Evolutionary conservation across 768 basidiomycete species (phyloP).

Genomic region (Russula earlei): DNA sequence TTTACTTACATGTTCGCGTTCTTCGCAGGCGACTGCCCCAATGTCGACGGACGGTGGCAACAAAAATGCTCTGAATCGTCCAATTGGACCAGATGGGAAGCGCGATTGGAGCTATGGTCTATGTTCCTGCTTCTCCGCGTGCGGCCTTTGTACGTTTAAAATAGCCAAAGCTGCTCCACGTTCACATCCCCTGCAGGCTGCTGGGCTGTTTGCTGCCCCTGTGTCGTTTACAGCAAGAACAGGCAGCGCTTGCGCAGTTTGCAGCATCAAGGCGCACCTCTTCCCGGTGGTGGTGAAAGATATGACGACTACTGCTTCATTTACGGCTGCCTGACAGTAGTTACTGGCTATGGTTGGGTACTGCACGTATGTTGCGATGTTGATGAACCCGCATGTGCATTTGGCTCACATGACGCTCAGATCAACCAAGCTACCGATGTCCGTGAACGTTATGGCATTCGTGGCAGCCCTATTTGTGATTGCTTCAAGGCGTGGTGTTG

Average conservation of each 20-base stretch:
- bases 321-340: slow-evolving; percentile 26
- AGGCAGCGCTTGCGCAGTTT: slow-evolving; percentile 34
- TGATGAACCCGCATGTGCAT: neutral
- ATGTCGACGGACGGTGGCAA: slow-evolving; percentile 10
- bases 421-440: neutral
- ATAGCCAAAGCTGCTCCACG: too few relatives aligned
- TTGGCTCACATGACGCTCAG: neutral
- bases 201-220: slow-evolving; percentile 33
- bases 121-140: slow-evolving; percentile 19
- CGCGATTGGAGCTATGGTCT: slow-evolving; percentile 28
- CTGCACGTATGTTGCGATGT: slow-evolving; percentile 30
- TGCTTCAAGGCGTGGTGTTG: neutral
- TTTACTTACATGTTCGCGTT: neutral
- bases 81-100: slow-evolving; percentile 23
- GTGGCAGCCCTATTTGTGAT: neutral
- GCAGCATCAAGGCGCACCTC: slow-evolving; percentile 27
- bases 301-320: slow-evolving; percentile 31
- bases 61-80: slow-evolving; percentile 23
- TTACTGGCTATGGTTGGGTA: slow-evolving; percentile 29
- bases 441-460: neutral
- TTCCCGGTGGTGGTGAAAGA: slow-evolving; percentile 30
- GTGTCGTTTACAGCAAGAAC: slow-evolving; percentile 32
- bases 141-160: neutral
- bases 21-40: neutral
- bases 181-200: slow-evolving; percentile 25